Evolutionary conservation across 495 filamentous ascomycete species (phyloP).

Genomic region (Aspergillus baeticus): DNA sequence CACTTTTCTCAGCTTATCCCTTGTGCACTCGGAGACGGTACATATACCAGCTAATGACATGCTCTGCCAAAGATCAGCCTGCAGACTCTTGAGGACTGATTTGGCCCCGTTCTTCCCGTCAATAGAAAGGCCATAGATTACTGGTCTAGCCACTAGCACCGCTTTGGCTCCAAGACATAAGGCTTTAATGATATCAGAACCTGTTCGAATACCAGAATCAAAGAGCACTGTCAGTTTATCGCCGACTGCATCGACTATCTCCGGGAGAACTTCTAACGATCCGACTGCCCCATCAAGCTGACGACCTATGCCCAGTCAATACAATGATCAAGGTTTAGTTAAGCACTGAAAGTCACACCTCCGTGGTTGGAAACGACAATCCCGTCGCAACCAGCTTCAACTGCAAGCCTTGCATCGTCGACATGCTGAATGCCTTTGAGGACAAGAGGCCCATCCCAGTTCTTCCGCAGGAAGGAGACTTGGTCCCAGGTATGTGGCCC

Average conservation of each 20-base stretch:
- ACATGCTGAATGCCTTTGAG: constrained; percentile 50
- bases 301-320: constrained; percentile 37
- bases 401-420: constrained; percentile 47
- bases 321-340: neutral
- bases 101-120: constrained; percentile 57
- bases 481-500: constrained; percentile 57
- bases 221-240: constrained; percentile 59
- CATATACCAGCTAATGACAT: constrained; percentile 58
- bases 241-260: constrained; percentile 59
- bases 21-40: constrained; percentile 51
- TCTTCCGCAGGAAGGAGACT: constrained; percentile 49
- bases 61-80: constrained; percentile 61
- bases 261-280: constrained; percentile 62
- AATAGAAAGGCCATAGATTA: constrained; percentile 76
- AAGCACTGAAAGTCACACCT: constrained; percentile 26
- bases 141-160: constrained; percentile 84
- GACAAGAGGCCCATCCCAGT: constrained; percentile 62
- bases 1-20: constrained; percentile 48
- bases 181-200: constrained; percentile 74
- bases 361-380: constrained; percentile 58
- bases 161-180: constrained; percentile 83
- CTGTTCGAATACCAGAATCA: constrained; percentile 62
- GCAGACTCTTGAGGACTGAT: constrained; percentile 53
- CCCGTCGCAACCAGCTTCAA: constrained; percentile 50
- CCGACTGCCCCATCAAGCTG: constrained; percentile 67